Base-by-base conservation (phyloP, 805 yeast species). In the Myxozyma sirexii region DNA sequence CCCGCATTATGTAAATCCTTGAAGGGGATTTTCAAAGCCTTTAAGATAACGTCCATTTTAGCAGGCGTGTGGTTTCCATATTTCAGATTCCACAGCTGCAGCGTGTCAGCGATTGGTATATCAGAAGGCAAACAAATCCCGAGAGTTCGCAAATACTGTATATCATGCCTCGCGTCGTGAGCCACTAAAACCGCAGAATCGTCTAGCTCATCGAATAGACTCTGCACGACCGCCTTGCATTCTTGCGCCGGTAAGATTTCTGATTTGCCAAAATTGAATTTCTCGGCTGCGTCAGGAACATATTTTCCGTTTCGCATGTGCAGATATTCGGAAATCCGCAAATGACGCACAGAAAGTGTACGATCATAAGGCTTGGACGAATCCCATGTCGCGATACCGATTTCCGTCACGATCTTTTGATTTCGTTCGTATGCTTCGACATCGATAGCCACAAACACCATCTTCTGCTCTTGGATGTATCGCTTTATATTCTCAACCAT, bases 1-100 rank as follows among this genome's bases (percentile, higher is more conserved):
- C 60, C 67, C 8, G 67, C 67, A 38, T 63, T 63, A 26, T 63
- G 67, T 33, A 60, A 26, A 51, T 59, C 54, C 64, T 49, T 42
- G 15, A 50, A 31, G 15, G 38, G n/a, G 24, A 57, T 39, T 17
- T 31, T 46, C 17, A 46, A 41, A 19, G 31, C 54, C 3, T 17
- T 29, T 5, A 53, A 17, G 15, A 57, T 10, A 3, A 7, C 15
- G 13, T 46, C 50, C 24, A 57, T 43, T 8, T 24, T 26, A 1
- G 54, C 47, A 17, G 35, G 48, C 44, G 23, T 47, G 13, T 52
- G 35, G 8, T 46, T 43, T 12, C 56, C 61, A 23, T 47, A 43
- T 23, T 8, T 2, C 21, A 47, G 12, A 15, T 27, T 42, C 61
- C 61, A 57, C 15, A 57, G 39, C 26, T 47, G 49, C n/a, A n/a